Conservation (phyloP, 148 eudicot species). For the Heliosperma pusillum region DNA sequence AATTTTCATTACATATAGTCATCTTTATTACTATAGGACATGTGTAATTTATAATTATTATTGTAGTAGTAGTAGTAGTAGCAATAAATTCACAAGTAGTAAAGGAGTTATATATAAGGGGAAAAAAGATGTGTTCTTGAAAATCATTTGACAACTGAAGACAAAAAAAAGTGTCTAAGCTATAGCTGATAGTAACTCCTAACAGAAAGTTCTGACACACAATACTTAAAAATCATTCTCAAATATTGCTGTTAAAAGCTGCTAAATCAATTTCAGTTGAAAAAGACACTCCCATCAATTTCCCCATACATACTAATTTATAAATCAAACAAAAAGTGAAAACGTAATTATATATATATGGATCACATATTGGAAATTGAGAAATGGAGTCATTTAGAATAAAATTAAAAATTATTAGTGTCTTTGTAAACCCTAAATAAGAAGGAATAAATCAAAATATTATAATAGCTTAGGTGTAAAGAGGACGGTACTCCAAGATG, state of each 20-base stretch:
- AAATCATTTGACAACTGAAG: constrained; percentile 14
- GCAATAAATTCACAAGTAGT: not conserved
- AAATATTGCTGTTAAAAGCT: constrained; percentile 23
- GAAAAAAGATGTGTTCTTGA: constrained; percentile 4
- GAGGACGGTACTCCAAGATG: too few relatives aligned
- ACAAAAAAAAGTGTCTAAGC: not conserved
- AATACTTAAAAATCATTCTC: not conserved
- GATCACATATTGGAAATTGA: too few relatives aligned
- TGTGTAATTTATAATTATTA: too few relatives aligned
- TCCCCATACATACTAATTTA: not conserved
- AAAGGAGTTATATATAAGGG: not conserved
- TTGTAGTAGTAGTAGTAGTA: not conserved
- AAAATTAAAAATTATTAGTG: too few relatives aligned
- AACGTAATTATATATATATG: too few relatives aligned
- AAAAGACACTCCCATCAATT: constrained; percentile 32
- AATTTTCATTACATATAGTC: too few relatives aligned
- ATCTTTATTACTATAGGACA: too few relatives aligned
- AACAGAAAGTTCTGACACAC: constrained; percentile 37
- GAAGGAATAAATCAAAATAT: too few relatives aligned
- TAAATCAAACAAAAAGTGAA: too few relatives aligned
- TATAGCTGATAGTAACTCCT: constrained; percentile 32
- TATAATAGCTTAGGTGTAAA: too few relatives aligned
- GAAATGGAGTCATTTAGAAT: too few relatives aligned
- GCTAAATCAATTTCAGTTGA: constrained; percentile 31
- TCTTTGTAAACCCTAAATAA: too few relatives aligned